Conservation (phyloP, 2,329 filamentous ascomycete genomes). For the Aureobasidium namibiae region DNA sequence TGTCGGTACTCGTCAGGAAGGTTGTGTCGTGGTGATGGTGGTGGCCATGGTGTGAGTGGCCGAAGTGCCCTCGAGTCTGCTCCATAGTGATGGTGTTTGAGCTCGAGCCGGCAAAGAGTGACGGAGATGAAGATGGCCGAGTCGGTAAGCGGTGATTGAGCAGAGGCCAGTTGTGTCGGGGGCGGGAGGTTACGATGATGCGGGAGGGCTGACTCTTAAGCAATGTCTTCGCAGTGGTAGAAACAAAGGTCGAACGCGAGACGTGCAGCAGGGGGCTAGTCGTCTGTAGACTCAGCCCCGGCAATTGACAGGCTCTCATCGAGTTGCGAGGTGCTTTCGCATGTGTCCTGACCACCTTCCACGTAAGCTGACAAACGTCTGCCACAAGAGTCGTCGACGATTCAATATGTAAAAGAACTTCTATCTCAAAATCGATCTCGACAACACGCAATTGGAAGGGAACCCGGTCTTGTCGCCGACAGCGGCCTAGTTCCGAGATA, state of each 20-base stretch:
- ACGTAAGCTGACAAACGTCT: background rate
- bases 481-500: background rate
- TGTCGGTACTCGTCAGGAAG: constrained; percentile 73
- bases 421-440: background rate
- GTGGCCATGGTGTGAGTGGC: constrained; percentile 45
- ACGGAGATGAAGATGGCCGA: background rate
- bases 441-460: background rate
- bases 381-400: background rate
- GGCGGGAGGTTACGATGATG: constrained; percentile 1
- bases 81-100: constrained; percentile 9
- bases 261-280: constrained; percentile 8
- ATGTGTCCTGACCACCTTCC: background rate
- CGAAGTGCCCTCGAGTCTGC: constrained; percentile 24
- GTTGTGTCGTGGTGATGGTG: constrained; percentile 78
- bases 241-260: background rate
- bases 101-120: background rate
- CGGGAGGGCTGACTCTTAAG: background rate
- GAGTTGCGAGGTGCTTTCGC: background rate
- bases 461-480: background rate
- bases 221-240: background rate
- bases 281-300: constrained; percentile 11
- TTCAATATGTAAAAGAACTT: background rate
- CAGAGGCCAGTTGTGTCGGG: constrained; percentile 25
- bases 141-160: constrained; percentile 20
- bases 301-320: constrained; percentile 6